A percentile compares a stretch with the other conserved stretches of the same genome.
phyloP scores from a whole-genome alignment of 352 stramenopile species.

The Phytophthora sp. region DNA sequence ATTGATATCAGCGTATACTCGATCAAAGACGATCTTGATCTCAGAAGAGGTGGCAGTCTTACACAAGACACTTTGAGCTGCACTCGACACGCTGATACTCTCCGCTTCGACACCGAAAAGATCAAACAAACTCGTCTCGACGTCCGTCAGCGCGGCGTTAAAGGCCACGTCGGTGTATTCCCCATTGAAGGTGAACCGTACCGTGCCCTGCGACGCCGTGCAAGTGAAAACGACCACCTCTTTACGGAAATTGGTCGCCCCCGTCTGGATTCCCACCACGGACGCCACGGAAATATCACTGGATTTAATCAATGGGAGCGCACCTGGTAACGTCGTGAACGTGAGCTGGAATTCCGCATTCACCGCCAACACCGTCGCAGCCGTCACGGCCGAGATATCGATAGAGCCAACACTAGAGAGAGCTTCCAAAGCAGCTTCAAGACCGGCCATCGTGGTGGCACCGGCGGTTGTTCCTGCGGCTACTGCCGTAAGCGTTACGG shows the following conservation, averaged over 20 bases:
- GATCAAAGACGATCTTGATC: conserved; percentile 69
- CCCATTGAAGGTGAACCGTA: conserved; percentile 43
- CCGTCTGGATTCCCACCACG: conserved; percentile 36
- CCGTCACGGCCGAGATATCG: conserved; percentile 40
- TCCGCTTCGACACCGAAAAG: conserved; percentile 60
- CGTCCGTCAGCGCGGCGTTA: conserved; percentile 34
- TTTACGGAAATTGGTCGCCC: conserved; percentile 70
- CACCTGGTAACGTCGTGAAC: conserved; percentile 59
- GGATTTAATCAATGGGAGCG: conserved; percentile 46
- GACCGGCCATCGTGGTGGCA: conserved; percentile 34
- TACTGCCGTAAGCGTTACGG: conserved; percentile 24
- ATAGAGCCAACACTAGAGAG: conserved; percentile 54
- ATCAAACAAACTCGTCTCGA: conserved; percentile 48
- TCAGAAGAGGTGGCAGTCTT: conserved; percentile 27
- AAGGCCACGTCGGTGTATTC: conserved; percentile 29
- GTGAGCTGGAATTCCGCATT: conserved; percentile 49
- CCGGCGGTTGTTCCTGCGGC: conserved; percentile 26
- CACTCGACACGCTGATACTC: conserved; percentile 64
- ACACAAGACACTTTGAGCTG: conserved; percentile 50
- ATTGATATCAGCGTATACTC: conserved; percentile 58
- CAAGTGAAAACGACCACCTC: conserved; percentile 69
- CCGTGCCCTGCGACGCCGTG: conserved; percentile 33
- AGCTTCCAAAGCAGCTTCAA: conserved; percentile 46
- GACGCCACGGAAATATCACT: conserved; percentile 26
- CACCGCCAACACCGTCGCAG: conserved; percentile 29